These are phyloP conservation scores for Candida vartiovaarae DNA, from an alignment of 805 yeast genomes.

Conservation along the genomic window DNA sequence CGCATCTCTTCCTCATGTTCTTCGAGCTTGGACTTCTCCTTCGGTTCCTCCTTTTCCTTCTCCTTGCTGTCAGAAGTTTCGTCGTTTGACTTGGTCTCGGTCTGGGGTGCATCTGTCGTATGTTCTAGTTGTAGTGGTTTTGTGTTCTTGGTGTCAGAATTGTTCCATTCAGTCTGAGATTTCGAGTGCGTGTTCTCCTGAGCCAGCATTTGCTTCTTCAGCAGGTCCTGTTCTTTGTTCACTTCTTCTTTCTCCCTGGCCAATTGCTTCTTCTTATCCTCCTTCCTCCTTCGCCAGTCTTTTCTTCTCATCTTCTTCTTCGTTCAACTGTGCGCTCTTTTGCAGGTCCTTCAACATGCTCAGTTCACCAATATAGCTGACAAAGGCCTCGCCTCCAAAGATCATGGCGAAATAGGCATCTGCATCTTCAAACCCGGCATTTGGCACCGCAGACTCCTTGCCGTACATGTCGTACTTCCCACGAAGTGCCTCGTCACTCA, in stretches of 20 bases:
- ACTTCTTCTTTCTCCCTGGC: too few species aligned
- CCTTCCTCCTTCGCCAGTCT: slow-evolving; percentile 16
- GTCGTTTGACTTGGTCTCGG: neutral
- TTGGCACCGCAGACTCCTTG: slow-evolving; percentile 62
- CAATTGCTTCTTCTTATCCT: slow-evolving; percentile 33
- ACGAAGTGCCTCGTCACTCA: slow-evolving; percentile 58
- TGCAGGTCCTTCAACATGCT: slow-evolving; percentile 71
- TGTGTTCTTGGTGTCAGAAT: too few species aligned
- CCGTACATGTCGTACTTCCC: slow-evolving; percentile 70
- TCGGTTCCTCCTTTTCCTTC: slow-evolving; percentile 20
- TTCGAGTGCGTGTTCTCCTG: too few species aligned
- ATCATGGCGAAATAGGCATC: slow-evolving; percentile 62
- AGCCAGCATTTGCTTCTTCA: too few species aligned
- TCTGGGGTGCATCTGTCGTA: too few species aligned
- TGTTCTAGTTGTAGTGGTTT: slow-evolving; percentile 3
- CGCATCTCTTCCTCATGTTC: slow-evolving; percentile 74
- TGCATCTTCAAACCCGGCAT: slow-evolving; percentile 69
- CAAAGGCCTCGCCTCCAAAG: slow-evolving; percentile 88
- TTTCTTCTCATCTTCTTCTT: slow-evolving; percentile 37
- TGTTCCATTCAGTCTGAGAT: too few species aligned
- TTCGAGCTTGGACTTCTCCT: slow-evolving; percentile 42
- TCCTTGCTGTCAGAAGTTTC: neutral
- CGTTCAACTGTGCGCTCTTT: slow-evolving; percentile 46
- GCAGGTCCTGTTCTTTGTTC: too few species aligned
- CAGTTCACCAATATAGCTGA: slow-evolving; percentile 82